Conservation (phyloP, 768 basidiomycete species). For the Trametes sanguinea region DNA sequence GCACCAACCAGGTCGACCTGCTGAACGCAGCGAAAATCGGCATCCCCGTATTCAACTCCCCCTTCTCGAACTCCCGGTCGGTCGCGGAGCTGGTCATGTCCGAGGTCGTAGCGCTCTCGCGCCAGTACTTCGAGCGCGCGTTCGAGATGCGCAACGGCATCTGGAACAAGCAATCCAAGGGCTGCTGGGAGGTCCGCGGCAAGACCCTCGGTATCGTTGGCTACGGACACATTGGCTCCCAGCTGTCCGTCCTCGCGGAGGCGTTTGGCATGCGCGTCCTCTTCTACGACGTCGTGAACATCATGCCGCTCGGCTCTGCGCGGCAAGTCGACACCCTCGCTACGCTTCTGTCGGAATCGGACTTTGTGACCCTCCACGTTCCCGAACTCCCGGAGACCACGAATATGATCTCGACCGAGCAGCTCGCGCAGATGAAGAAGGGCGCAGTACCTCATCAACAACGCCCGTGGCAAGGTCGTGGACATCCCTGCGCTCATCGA, state of each 20-base stretch:
- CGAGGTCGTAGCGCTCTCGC: slow-evolving; percentile 91
- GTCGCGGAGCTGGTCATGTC: slow-evolving; percentile 97
- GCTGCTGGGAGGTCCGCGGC: slow-evolving; percentile 97
- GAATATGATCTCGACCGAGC: slow-evolving; percentile 81
- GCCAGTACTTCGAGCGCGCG: slow-evolving; percentile 88
- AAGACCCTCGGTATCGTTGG: slow-evolving; percentile 98
- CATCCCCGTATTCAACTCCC: slow-evolving; percentile 98
- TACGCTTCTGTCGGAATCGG: slow-evolving; percentile 73
- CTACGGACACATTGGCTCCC: slow-evolving; percentile 97
- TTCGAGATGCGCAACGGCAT: slow-evolving; percentile 85
- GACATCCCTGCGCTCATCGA: slow-evolving; percentile 90
- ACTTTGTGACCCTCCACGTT: slow-evolving; percentile 96
- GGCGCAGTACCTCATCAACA: slow-evolving; percentile 97
- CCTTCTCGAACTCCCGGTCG: slow-evolving; percentile 97
- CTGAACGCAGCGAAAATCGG: slow-evolving; percentile 79
- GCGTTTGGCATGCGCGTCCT: slow-evolving; percentile 94
- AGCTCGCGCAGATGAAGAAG: slow-evolving; percentile 91
- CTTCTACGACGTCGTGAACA: slow-evolving; percentile 92
- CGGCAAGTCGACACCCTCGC: slow-evolving; percentile 83
- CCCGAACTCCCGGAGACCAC: slow-evolving; percentile 96
- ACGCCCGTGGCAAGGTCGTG: slow-evolving; percentile 93
- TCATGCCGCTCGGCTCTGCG: slow-evolving; percentile 97
- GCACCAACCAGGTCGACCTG: slow-evolving; percentile 97
- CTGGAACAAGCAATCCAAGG: slow-evolving; percentile 99
- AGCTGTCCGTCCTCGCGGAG: slow-evolving; percentile 95